Conservation (phyloP, 192 early-diverging fungal species). For the Mortierella claussenii region DNA sequence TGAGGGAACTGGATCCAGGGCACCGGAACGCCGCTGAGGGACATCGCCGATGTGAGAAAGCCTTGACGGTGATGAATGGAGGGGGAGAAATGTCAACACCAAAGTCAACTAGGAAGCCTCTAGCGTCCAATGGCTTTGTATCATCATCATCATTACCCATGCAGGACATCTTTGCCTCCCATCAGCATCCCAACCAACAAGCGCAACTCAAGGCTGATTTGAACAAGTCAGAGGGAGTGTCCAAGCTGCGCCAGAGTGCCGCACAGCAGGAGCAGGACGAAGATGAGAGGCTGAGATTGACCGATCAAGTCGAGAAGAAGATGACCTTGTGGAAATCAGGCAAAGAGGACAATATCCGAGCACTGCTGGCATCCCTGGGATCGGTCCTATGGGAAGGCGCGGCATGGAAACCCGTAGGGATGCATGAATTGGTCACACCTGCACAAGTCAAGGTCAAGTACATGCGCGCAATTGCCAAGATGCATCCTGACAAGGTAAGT, state of each 20-base stretch:
- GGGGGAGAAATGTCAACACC: not conserved
- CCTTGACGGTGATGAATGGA: conserved; percentile 33
- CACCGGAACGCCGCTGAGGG: conserved; percentile 52
- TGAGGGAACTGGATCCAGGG: conserved; percentile 51
- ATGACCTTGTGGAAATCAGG: conserved; percentile 82
- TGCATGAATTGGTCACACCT: conserved; percentile 88
- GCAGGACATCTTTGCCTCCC: conserved; percentile 38
- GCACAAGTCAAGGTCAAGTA: conserved; percentile 91
- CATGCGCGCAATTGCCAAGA: conserved; percentile 89
- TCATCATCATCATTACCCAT: conserved; percentile 5
- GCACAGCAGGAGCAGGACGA: conserved; percentile 79
- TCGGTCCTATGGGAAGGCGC: conserved; percentile 82
- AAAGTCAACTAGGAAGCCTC: conserved; percentile 1
- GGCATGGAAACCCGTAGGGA: conserved; percentile 77
- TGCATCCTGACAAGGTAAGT: conserved; percentile 96
- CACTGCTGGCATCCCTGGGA: conserved; percentile 84
- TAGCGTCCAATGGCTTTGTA: not conserved
- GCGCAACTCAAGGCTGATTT: conserved; percentile 26
- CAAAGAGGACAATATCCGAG: conserved; percentile 92
- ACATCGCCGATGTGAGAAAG: conserved; percentile 61
- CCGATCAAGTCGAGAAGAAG: conserved; percentile 82
- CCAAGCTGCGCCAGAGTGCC: conserved; percentile 79
- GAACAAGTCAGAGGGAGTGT: conserved; percentile 60
- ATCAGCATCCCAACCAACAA: conserved; percentile 16
- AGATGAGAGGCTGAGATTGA: conserved; percentile 74